Percentiles rank a stretch among this genome's conserved stretches.
phyloP scores from a whole-genome alignment of 1,139 yeast species.

The Sugiyamaella xylanicola region DNA sequence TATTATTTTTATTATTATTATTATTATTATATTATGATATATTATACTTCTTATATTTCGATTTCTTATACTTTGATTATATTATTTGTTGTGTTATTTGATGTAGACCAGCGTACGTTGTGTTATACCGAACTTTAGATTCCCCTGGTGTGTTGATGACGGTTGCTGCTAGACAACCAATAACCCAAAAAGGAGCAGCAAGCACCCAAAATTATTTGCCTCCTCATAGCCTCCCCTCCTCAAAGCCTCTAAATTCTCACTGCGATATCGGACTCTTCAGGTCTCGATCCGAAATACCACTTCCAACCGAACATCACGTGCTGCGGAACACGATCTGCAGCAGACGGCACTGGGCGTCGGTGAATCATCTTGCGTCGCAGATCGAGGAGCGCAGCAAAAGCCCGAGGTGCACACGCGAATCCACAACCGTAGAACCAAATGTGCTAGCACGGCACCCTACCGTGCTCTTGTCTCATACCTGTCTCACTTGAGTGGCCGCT shows the following conservation, averaged over 20 bases:
- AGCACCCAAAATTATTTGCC: too few species aligned
- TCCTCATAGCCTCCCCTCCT: too few species aligned
- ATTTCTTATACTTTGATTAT: neutral
- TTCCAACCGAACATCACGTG: constrained; percentile 6
- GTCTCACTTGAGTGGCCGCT: neutral
- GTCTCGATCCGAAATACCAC: neutral
- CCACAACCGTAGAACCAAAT: too few species aligned
- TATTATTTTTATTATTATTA: neutral
- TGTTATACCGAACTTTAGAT: too few species aligned
- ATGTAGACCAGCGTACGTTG: too few species aligned
- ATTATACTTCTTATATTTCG: neutral
- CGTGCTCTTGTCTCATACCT: neutral
- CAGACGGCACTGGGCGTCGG: constrained; percentile 15
- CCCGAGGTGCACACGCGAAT: neutral
- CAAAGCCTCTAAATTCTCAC: too few species aligned
- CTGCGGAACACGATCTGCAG: neutral
- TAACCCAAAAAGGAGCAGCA: too few species aligned
- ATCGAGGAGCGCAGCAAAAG: neutral
- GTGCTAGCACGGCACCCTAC: neutral
- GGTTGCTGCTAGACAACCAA: neutral
- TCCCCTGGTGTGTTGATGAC: too few species aligned
- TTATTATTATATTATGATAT: neutral
- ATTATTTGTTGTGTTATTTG: neutral
- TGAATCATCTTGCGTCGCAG: constrained; percentile 16
- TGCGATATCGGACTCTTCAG: too few species aligned